Base-by-base conservation (phyloP, 805 yeast species). In the Cyberlindnera misumaiensis region DNA sequence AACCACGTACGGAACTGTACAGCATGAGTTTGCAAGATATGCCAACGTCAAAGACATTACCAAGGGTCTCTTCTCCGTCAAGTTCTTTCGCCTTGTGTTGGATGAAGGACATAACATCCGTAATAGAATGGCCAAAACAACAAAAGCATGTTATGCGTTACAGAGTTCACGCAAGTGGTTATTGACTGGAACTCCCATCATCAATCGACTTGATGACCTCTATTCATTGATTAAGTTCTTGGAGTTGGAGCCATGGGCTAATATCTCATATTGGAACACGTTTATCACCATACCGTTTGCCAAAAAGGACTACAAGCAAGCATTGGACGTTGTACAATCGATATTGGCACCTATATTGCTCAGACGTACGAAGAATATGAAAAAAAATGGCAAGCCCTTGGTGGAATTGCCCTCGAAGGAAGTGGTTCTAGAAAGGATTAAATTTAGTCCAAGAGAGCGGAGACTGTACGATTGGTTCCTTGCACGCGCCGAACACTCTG, bases 81-180 rank as follows among this genome's bases (percentile, higher is more conserved):
- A 77, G 32, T 90, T 81, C 55, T 79, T 82, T 49, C 68, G 97
- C 35, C 63, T 89, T 4, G 80, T 85, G 0, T 55, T 90, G 9
- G 97, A 89, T 60, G 97, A 89, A 59, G 97, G 93, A 9, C 97
- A 90, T 55, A 83, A 73, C 18, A 89, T 89, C 42, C 69, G 95
- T 52, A 89, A 88, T 56, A 68, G 89, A 51, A 64, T 72, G 33
- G 79, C 95, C 2, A 80, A 80, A 42, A 81, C 95, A 0, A 78
- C 96, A 0, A 80, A 78, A 46, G 83, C 97, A 0, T 71, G 88
- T 7, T 76, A 74, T 58, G 82, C 74, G 16, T 53, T 89, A n/a
- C 52, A 62, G 9, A 77, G 85, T 49, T 64, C 68, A 14, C 67
- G 93, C 35, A 76, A 77, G 43, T 89, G 97, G 97, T 68, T 83